Evolutionary conservation across 1,284 basidiomycete species (phyloP).

Genomic region (Singerocomus rubriflavus): DNA sequence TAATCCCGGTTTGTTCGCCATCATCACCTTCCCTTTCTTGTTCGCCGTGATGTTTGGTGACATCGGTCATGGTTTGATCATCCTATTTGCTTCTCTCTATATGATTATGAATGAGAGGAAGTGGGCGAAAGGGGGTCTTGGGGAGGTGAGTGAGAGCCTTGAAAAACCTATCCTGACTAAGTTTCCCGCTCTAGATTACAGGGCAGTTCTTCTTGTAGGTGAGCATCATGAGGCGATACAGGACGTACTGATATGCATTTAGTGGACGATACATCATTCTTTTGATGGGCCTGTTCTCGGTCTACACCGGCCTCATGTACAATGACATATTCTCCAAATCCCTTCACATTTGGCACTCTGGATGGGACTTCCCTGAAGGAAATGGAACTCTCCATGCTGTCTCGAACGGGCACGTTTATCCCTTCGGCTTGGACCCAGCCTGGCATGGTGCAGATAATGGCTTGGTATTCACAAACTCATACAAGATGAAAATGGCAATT

Average conservation of each 20-base stretch:
- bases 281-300: conserved; percentile 93
- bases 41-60: conserved; percentile 99
- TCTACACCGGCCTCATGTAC: conserved; percentile 97
- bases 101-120: conserved; percentile 89
- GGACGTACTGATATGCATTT: conserved; percentile 19
- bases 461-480: conserved; percentile 95
- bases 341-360: conserved; percentile 85
- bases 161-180: conserved; percentile 11
- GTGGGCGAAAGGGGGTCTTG: conserved; percentile 74
- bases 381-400: conserved; percentile 49
- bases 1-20: conserved; percentile 93
- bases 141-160: conserved; percentile 56
- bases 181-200: conserved; percentile 56
- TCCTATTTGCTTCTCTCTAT: conserved; percentile 70
- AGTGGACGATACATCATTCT: conserved; percentile 98
- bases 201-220: conserved; percentile 92
- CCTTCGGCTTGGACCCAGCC: conserved; percentile 91
- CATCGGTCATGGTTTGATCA: conserved; percentile 92
- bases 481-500: conserved; percentile 99
- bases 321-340: conserved; percentile 99
- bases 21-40: conserved; percentile 96
- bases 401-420: conserved; percentile 72
- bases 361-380: conserved; percentile 76
- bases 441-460: conserved; percentile 96
- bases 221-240: conserved; percentile 10